Conservation (phyloP, 1,139 yeast genomes). For the Geotrichum klebahnii region DNA sequence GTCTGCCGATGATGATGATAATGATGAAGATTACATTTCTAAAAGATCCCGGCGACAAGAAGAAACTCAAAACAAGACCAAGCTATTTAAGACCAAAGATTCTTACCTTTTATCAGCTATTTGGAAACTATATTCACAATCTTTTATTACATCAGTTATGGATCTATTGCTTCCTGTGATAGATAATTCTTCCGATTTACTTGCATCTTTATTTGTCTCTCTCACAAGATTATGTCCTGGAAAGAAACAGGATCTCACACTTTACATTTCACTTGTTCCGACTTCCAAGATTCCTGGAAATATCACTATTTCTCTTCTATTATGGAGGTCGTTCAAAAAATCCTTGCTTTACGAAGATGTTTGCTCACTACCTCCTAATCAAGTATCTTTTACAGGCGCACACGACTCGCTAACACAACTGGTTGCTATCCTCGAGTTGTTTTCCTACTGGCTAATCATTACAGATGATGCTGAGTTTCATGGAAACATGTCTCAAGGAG, state of each 20-base stretch:
- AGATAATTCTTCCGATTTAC: constrained; percentile 14
- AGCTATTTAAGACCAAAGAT: background rate
- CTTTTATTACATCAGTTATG: constrained; percentile 10
- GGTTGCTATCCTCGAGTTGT: constrained; percentile 47
- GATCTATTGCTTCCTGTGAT: constrained; percentile 2
- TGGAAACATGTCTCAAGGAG: constrained; percentile 25
- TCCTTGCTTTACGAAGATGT: constrained; percentile 21
- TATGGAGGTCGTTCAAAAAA: constrained; percentile 28
- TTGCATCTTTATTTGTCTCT: constrained; percentile 28
- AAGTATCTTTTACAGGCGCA: constrained; percentile 5
- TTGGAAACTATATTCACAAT: constrained; percentile 5
- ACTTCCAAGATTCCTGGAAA: constrained; percentile 9
- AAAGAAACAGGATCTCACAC: constrained; percentile 29
- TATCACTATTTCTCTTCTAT: constrained; percentile 28
- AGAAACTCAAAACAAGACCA: constrained; percentile 2
- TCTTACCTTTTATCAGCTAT: constrained; percentile 1
- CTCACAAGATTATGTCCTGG: constrained; percentile 29
- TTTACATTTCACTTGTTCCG: constrained; percentile 31
- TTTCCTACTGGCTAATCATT: constrained; percentile 57
- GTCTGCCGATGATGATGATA: background rate
- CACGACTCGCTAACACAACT: constrained; percentile 28
- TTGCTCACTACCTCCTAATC: constrained; percentile 12
- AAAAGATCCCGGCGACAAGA: constrained; percentile 3
- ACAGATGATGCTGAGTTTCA: constrained; percentile 65
- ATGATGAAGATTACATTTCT: constrained; percentile 6